Base-by-base conservation (phyloP, 371 early-diverging fungal genomes). In the Thermomucor indicae-seudaticae region DNA sequence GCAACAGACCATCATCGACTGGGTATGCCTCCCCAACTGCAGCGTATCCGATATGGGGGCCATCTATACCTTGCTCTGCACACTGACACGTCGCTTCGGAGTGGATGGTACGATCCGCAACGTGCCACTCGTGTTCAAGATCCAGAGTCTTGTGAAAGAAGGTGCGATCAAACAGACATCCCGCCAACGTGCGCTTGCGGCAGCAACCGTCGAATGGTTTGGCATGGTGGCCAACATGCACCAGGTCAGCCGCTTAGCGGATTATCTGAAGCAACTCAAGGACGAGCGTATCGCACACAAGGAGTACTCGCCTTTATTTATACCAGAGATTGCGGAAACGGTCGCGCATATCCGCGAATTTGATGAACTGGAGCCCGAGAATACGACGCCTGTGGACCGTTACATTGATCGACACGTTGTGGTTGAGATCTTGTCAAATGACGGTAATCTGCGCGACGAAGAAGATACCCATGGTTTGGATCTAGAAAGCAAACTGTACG, bases 41-140 rank as follows among this genome's bases (percentile, higher is more conserved):
- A 69, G 64, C 5, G 85, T 84, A 0, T 66, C 62, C 1, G 91
- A 91, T 51, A 74, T 79, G 51, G 55, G 77, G 0, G 70, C 81
- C 3, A 52, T 89, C 23, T 72, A 70, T 20, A 72, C 75, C 1
- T 58, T 79, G 7, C 50, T 88, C 8, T 54, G 75, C n/a, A 68
- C 78, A 1, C 35, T 81, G 44, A 75, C 81, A 16, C 61, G 66
- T 34, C 65, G 69, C 5, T 84, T 84, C 51, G 75, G 76, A 22
- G 69, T 69, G 8, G 85, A 83, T 43, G 86, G 79, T 22, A 68
- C 86, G 12, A 77, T 82, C 57, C 66, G 77, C 8, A 77, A 78
- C 0, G 58, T 85, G 0, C 87, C 88, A 2, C 58, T 91, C 5
- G 47, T 88, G 0, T 86, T 88, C 58, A 72, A 79, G 30, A 51